Percentiles rank a stretch among this genome's conserved stretches.
Evolutionary conservation across 2,329 filamentous ascomycete genomes (phyloP).

Genomic region (Aspergillus sp.): DNA sequence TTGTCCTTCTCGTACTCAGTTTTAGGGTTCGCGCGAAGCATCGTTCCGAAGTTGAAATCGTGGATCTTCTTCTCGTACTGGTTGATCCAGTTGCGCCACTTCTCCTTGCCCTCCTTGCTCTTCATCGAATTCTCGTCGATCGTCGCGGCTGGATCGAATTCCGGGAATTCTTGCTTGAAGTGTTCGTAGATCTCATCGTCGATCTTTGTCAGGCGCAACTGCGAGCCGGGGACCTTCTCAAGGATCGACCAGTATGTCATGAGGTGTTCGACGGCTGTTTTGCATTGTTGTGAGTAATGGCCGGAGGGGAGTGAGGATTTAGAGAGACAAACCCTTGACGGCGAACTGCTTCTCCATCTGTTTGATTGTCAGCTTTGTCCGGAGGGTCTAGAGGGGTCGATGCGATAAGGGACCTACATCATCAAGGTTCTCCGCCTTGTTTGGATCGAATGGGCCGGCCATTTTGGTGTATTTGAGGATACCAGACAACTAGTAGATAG

Average conservation of each 20-base stretch:
- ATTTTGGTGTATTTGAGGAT: constrained; percentile 26
- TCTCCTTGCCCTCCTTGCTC: constrained; percentile 91
- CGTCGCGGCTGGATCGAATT: constrained; percentile 78
- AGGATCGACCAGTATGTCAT: constrained; percentile 96
- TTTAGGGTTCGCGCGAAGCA: constrained; percentile 76
- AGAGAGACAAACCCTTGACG: constrained; percentile 69
- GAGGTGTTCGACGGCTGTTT: constrained; percentile 81
- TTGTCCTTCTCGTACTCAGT: constrained; percentile 83
- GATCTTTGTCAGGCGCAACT: constrained; percentile 84
- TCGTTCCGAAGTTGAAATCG: constrained; percentile 97
- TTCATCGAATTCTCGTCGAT: constrained; percentile 96
- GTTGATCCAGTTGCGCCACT: constrained; percentile 93
- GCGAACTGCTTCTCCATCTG: constrained; percentile 99
- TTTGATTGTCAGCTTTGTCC: constrained; percentile 24
- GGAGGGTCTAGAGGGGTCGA: neutral
- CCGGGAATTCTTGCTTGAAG: constrained; percentile 83
- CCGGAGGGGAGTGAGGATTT: neutral
- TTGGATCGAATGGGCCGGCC: constrained; percentile 52
- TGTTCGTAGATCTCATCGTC: constrained; percentile 94
- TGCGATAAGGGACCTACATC: constrained; percentile 53
- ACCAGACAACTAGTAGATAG: neutral
- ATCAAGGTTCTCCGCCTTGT: constrained; percentile 68
- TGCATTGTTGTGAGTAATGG: constrained; percentile 13
- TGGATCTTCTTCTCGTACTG: constrained; percentile 91
- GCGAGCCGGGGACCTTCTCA: constrained; percentile 84